Conservation (phyloP, 148 eudicot species). For the Nepenthes mirabilis region DNA sequence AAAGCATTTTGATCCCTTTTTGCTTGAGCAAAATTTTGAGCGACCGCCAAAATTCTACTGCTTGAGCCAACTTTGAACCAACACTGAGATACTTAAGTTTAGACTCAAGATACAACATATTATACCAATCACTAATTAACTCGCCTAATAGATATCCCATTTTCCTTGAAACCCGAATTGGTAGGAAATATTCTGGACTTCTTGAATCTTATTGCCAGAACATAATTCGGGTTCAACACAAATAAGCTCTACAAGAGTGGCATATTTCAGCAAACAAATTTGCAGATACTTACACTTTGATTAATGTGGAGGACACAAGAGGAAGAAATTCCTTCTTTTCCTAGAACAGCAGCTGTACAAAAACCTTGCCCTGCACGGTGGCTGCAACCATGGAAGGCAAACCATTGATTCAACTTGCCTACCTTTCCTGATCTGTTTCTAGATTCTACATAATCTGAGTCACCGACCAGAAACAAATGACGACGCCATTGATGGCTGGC, state of each 20-base stretch:
- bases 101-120: too few species aligned
- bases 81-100: too few species aligned
- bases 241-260: not conserved
- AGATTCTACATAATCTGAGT: slow-evolving; percentile 12
- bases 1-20: too few species aligned
- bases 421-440: not conserved
- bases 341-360: not conserved
- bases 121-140: too few species aligned
- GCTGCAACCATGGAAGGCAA: not conserved
- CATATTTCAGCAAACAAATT: not conserved
- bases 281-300: not conserved
- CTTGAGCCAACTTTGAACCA: too few species aligned
- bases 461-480: slow-evolving; percentile 45
- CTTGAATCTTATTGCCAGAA: too few species aligned
- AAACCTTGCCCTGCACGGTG: not conserved
- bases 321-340: not conserved
- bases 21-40: too few species aligned
- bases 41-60: too few species aligned
- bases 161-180: too few species aligned
- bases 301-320: not conserved
- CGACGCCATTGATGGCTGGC: slow-evolving; percentile 31
- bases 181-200: too few species aligned
- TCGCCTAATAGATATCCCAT: too few species aligned
- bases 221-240: too few species aligned
- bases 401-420: not conserved